A percentile compares a stretch with the other conserved stretches of the same genome.
Evolutionary conservation across 768 basidiomycete species (phyloP).

Genomic region (Inosperma sp.): DNA sequence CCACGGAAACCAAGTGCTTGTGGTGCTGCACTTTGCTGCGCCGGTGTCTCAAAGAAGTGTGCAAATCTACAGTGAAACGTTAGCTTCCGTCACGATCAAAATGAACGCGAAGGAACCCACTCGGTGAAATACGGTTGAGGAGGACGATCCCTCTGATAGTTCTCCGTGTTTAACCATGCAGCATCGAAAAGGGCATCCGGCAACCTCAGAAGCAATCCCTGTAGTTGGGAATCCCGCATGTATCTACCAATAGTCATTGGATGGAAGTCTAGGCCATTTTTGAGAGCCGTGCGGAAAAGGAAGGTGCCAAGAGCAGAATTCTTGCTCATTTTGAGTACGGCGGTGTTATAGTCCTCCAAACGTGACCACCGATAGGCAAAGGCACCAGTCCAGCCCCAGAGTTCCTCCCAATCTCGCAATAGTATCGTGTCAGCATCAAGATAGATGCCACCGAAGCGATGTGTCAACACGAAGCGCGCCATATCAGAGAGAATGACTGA

Average conservation of each 20-base stretch:
- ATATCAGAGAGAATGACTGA: slow-evolving; percentile 93
- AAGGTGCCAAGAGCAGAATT: slow-evolving; percentile 85
- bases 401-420: slow-evolving; percentile 92
- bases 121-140: slow-evolving; percentile 89
- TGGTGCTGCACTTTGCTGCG: slow-evolving; percentile 66
- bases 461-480: slow-evolving; percentile 93
- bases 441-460: slow-evolving; percentile 92
- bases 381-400: slow-evolving; percentile 93
- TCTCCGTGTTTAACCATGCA: slow-evolving; percentile 91
- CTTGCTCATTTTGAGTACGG: slow-evolving; percentile 84
- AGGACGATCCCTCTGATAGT: slow-evolving; percentile 84
- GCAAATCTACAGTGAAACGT: slow-evolving; percentile 50
- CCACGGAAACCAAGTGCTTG: slow-evolving; percentile 83
- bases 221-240: slow-evolving; percentile 75
- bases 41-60: slow-evolving; percentile 77
- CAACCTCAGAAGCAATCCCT: slow-evolving; percentile 69
- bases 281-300: slow-evolving; percentile 87
- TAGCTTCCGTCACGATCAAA: neutral
- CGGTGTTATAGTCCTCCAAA: slow-evolving; percentile 89
- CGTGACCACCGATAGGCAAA: slow-evolving; percentile 96
- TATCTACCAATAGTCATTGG: slow-evolving; percentile 89
- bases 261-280: slow-evolving; percentile 91
- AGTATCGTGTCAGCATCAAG: slow-evolving; percentile 92
- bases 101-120: slow-evolving; percentile 37
- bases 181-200: slow-evolving; percentile 93